Conservation (phyloP, 2,329 filamentous ascomycete genomes). For the Colletotrichum sp. region DNA sequence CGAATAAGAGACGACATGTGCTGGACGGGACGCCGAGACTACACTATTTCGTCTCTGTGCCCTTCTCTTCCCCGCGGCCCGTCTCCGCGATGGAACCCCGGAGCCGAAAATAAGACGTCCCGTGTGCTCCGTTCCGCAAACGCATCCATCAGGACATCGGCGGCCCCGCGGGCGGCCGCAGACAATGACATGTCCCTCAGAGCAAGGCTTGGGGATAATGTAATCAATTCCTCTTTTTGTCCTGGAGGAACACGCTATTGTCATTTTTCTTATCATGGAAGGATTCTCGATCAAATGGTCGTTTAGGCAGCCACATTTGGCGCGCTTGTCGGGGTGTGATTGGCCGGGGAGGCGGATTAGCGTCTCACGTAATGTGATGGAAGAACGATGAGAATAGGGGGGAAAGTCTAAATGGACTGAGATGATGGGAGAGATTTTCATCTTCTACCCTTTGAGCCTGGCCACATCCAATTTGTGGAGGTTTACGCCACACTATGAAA, state of each 20-base stretch:
- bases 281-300: background rate
- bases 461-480: too few relatives aligned
- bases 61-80: background rate
- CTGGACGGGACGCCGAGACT: background rate
- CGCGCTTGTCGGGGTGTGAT: background rate
- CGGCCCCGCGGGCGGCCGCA: background rate
- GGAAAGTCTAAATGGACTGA: background rate
- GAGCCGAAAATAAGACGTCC: background rate
- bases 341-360: background rate
- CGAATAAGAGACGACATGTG: constrained; percentile 14
- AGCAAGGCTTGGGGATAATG: background rate
- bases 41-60: background rate
- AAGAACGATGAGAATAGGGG: background rate
- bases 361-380: background rate
- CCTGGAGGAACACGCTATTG: background rate
- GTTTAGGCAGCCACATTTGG: background rate
- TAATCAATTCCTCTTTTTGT: background rate
- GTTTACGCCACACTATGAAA: too few relatives aligned
- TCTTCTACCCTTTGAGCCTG: too few relatives aligned
- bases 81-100: background rate
- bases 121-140: background rate
- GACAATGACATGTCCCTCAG: background rate
- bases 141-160: background rate
- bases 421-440: background rate
- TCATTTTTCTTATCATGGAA: background rate